Evolutionary conservation across 2,329 filamentous ascomycete species (phyloP).

Genomic region (Leptographium radiaticola): DNA sequence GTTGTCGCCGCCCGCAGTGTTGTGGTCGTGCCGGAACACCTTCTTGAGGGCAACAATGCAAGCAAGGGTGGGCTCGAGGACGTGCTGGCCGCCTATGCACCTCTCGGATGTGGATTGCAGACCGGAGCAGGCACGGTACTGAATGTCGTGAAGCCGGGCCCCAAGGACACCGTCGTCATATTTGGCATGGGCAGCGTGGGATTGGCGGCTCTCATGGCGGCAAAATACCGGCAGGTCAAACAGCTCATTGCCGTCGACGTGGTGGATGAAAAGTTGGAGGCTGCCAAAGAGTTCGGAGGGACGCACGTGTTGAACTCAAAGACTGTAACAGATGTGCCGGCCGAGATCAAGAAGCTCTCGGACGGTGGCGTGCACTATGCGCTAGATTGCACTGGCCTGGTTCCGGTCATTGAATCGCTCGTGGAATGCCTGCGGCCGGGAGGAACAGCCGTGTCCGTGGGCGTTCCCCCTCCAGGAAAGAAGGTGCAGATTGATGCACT

Average conservation of each 20-base stretch:
- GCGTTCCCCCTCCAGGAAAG: slow-evolving; percentile 15
- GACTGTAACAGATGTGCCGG: slow-evolving; percentile 14
- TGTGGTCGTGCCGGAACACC: slow-evolving; percentile 13
- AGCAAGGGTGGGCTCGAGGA: neutral
- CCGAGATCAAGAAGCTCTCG: slow-evolving; percentile 16
- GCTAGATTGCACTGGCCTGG: slow-evolving; percentile 19
- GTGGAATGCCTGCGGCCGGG: slow-evolving; percentile 17
- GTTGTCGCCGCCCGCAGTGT: slow-evolving; percentile 15
- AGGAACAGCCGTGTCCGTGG: slow-evolving; percentile 21
- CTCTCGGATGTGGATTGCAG: slow-evolving; percentile 28
- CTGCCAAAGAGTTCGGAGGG: slow-evolving; percentile 30
- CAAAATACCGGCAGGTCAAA: slow-evolving; percentile 16
- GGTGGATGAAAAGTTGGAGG: slow-evolving; percentile 24
- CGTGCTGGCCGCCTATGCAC: slow-evolving; percentile 15
- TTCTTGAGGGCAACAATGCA: neutral
- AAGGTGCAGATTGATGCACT: slow-evolving; percentile 15
- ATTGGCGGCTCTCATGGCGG: slow-evolving; percentile 24
- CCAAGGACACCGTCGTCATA: slow-evolving; percentile 19
- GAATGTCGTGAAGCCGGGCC: slow-evolving; percentile 16
- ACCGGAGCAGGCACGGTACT: slow-evolving; percentile 28
- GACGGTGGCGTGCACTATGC: slow-evolving; percentile 17
- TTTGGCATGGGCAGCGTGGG: slow-evolving; percentile 27
- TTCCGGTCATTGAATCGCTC: slow-evolving; percentile 16
- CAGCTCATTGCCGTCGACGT: slow-evolving; percentile 32
- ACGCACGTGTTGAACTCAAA: slow-evolving; percentile 25